phyloP scores from a whole-genome alignment of 2,329 filamentous ascomycete genomes.

The Parascedosporium putredinis region DNA sequence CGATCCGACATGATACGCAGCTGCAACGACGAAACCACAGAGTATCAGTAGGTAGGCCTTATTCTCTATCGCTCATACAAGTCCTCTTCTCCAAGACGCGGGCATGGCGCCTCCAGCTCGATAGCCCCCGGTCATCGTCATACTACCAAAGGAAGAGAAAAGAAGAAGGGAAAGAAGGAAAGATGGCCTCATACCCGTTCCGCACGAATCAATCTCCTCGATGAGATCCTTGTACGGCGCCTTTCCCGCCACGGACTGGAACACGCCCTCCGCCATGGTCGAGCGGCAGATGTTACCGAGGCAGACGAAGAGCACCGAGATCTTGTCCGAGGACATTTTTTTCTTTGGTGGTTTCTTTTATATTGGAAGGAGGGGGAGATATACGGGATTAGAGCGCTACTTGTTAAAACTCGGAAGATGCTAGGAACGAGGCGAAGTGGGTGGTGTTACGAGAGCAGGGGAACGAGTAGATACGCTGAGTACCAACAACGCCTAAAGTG shows the following conservation, averaged over 20 bases:
- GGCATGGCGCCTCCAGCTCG: too few species aligned
- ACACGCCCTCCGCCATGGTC: conserved; percentile 94
- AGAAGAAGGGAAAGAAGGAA: neutral
- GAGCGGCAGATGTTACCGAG: conserved; percentile 92
- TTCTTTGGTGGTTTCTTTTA: neutral
- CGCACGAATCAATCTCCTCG: conserved; percentile 70
- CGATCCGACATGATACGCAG: conserved; percentile 71
- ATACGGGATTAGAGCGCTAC: neutral
- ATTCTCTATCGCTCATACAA: too few species aligned
- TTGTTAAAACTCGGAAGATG: too few species aligned
- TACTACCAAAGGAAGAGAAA: neutral
- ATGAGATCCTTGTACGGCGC: conserved; percentile 50
- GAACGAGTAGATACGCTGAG: too few species aligned
- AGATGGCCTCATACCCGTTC: conserved; percentile 49
- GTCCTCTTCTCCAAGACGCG: too few species aligned
- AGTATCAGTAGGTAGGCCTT: too few species aligned
- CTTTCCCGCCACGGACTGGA: conserved; percentile 58
- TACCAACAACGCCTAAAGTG: too few species aligned
- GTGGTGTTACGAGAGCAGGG: too few species aligned
- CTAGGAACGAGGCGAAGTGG: too few species aligned
- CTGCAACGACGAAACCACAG: conserved; percentile 30
- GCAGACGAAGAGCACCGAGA: conserved; percentile 88
- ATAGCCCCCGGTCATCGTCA: neutral
- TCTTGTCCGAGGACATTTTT: conserved; percentile 7
- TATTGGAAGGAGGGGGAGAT: neutral